Conservation (phyloP, 2,329 filamentous ascomycete genomes). For the Calonectria pseudoturangicola region DNA sequence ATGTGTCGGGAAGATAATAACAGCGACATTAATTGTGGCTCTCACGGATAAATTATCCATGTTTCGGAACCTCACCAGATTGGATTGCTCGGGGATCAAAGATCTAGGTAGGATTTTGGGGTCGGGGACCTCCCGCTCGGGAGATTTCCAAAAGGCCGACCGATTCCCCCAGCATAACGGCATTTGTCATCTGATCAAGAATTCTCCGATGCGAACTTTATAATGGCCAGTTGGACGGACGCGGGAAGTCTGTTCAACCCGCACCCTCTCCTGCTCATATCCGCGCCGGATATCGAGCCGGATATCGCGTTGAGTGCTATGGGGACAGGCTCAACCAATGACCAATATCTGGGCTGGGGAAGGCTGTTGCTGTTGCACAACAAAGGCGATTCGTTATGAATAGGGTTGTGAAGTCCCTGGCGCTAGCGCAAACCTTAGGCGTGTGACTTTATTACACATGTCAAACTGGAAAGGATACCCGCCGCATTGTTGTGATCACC, state of each 20-base stretch:
- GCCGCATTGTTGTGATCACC: background rate
- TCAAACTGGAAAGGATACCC: background rate
- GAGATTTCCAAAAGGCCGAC: slow-evolving; percentile 6
- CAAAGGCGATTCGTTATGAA: background rate
- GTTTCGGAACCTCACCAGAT: background rate
- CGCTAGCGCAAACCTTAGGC: background rate
- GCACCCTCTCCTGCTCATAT: background rate
- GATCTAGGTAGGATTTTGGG: background rate
- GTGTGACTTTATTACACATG: background rate
- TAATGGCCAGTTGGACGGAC: background rate
- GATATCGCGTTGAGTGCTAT: background rate
- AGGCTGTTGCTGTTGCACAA: background rate
- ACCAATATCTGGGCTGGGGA: background rate
- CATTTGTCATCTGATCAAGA: slow-evolving; percentile 5
- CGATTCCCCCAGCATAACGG: slow-evolving; percentile 4
- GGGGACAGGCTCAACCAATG: background rate
- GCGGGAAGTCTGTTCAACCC: background rate
- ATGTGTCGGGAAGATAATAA: slow-evolving; percentile 4
- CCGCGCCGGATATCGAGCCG: background rate
- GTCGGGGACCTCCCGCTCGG: background rate
- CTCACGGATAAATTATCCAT: background rate
- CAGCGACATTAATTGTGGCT: background rate
- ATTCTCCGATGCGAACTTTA: background rate
- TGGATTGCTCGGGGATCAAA: background rate
- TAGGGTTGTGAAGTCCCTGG: background rate